Evolutionary conservation across 441 rosid species (phyloP).

Genomic region (Adansonia rubrostipa): DNA sequence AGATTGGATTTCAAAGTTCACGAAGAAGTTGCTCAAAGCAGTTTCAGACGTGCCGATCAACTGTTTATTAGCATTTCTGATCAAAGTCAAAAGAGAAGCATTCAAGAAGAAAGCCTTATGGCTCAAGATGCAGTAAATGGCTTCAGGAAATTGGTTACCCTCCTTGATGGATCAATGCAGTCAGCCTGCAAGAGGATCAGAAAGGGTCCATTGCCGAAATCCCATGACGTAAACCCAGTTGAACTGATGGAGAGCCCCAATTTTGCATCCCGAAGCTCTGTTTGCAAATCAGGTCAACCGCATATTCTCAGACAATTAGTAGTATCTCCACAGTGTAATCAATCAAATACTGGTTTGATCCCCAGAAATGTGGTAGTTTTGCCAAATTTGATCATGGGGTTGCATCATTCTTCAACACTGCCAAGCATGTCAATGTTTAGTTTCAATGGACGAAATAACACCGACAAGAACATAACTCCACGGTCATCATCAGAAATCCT

Average conservation of each 20-base stretch:
- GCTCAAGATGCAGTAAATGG: constrained; percentile 34
- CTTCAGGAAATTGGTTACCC: constrained; percentile 33
- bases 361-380: constrained; percentile 26
- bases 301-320: constrained; percentile 7
- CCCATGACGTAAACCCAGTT: constrained; percentile 29
- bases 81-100: constrained; percentile 33
- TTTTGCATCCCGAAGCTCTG: constrained; percentile 15
- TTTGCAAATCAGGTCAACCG: constrained; percentile 4
- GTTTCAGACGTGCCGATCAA: constrained; percentile 30
- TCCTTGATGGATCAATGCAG: constrained; percentile 34
- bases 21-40: constrained; percentile 35
- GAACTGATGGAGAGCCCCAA: constrained; percentile 36
- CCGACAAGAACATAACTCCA: constrained; percentile 22
- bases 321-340: constrained; percentile 22
- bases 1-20: constrained; percentile 35
- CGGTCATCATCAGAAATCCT: constrained; percentile 30
- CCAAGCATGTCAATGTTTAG: constrained; percentile 17
- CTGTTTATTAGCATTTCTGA: constrained; percentile 4
- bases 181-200: constrained; percentile 22
- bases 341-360: constrained; percentile 13
- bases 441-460: neutral
- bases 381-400: constrained; percentile 22
- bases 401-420: constrained; percentile 24
- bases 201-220: constrained; percentile 40
- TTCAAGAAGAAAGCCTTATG: constrained; percentile 35